phyloP scores from a whole-genome alignment of 306 rosid species.

The Alnus glutinosa region DNA sequence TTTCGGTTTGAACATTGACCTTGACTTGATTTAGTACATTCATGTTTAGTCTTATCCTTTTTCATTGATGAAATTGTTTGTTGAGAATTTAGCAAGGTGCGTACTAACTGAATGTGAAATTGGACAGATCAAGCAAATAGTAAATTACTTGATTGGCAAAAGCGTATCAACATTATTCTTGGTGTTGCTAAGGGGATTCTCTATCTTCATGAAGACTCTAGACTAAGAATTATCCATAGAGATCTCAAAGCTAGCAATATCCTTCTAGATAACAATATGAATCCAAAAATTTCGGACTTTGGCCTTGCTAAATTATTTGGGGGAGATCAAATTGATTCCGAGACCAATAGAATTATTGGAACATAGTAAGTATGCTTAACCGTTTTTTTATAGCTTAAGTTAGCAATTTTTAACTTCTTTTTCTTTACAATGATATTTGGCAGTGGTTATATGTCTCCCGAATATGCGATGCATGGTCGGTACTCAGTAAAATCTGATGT shows the following conservation, averaged over 20 bases:
- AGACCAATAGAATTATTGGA: slow-evolving; percentile 48
- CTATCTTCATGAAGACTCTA: slow-evolving; percentile 35
- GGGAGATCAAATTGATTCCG: slow-evolving; percentile 42
- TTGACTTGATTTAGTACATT: neutral
- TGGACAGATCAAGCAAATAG: neutral
- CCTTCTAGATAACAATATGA: slow-evolving; percentile 49
- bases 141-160: slow-evolving; percentile 22
- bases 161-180: slow-evolving; percentile 24
- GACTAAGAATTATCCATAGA: slow-evolving; percentile 36
- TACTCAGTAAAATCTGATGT: slow-evolving; percentile 48
- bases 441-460: slow-evolving; percentile 61
- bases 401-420: neutral
- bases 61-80: neutral
- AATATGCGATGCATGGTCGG: slow-evolving; percentile 40
- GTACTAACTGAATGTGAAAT: neutral
- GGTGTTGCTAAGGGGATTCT: slow-evolving; percentile 32
- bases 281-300: slow-evolving; percentile 66
- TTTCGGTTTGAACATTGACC: slow-evolving; percentile 34
- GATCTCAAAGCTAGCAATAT: slow-evolving; percentile 58
- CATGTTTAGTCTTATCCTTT: neutral
- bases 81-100: neutral
- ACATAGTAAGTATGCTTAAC: slow-evolving; percentile 42
- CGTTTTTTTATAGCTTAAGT: neutral
- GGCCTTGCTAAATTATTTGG: slow-evolving; percentile 50
- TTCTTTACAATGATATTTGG: neutral